Percentiles rank a stretch among this genome's conserved stretches.
Evolutionary conservation across 768 basidiomycete species (phyloP).

Genomic region (Lactarius quietus): DNA sequence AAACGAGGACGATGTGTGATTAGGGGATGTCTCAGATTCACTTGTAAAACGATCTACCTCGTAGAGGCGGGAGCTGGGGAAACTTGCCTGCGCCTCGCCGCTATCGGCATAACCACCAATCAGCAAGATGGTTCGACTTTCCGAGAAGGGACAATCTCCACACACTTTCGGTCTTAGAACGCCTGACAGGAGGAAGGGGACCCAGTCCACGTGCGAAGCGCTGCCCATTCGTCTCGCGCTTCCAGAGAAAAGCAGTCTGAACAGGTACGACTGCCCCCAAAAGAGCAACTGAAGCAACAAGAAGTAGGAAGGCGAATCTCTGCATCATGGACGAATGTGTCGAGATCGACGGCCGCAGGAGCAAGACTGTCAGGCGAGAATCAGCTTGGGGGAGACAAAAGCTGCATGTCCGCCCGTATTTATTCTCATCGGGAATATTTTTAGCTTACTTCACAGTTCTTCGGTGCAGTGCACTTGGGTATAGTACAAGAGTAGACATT

Average conservation of each 20-base stretch:
- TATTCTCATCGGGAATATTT: no score
- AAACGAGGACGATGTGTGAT: background rate
- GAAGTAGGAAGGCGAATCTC: background rate
- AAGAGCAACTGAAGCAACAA: background rate
- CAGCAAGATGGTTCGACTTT: background rate
- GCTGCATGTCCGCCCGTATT: no score
- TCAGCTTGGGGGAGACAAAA: no score
- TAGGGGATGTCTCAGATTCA: background rate
- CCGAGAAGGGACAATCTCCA: background rate
- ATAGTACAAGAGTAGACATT: no score
- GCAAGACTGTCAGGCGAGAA: no score
- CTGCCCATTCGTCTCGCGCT: background rate
- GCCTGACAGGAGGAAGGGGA: background rate
- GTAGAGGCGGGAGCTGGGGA: background rate
- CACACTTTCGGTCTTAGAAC: no score
- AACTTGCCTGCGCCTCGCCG: background rate
- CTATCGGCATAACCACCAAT: background rate
- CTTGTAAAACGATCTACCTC: background rate
- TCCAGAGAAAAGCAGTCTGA: background rate
- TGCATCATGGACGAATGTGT: background rate
- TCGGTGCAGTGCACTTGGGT: no score
- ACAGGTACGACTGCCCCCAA: background rate
- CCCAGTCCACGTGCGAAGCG: background rate
- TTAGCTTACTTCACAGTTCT: no score
- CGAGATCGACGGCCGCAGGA: no score